Evolutionary conservation across 2,329 filamentous ascomycete species (phyloP).

Genomic region (Stagonosporopsis tanaceti): DNA sequence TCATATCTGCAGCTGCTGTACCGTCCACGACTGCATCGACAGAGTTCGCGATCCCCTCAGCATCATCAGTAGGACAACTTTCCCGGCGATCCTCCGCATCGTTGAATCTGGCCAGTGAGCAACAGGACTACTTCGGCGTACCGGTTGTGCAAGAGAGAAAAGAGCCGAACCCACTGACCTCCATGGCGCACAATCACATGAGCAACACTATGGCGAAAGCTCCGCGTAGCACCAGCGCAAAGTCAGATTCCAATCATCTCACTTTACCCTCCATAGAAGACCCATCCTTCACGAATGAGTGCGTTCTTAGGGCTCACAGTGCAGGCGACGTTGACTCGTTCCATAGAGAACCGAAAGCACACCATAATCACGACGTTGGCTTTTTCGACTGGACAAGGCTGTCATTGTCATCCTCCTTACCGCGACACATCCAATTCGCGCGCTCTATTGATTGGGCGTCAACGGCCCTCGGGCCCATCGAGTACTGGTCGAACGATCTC

Average conservation of each 20-base stretch:
- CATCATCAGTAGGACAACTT: slow-evolving; percentile 27
- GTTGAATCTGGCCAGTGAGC: slow-evolving; percentile 32
- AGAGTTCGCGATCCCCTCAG: slow-evolving; percentile 37
- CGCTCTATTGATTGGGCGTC: slow-evolving; percentile 75
- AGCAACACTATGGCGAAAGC: slow-evolving; percentile 7
- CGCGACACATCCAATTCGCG: slow-evolving; percentile 76
- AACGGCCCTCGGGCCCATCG: slow-evolving; percentile 78
- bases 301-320: slow-evolving; percentile 50
- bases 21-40: slow-evolving; percentile 48
- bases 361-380: slow-evolving; percentile 50
- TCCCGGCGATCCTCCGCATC: slow-evolving; percentile 24
- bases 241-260: slow-evolving; percentile 23
- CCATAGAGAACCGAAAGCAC: slow-evolving; percentile 35
- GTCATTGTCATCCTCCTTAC: slow-evolving; percentile 68
- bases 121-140: slow-evolving; percentile 54
- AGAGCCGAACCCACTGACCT: slow-evolving; percentile 1
- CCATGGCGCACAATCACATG: slow-evolving; percentile 17
- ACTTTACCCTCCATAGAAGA: slow-evolving; percentile 34
- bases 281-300: slow-evolving; percentile 50
- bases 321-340: slow-evolving; percentile 53
- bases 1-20: slow-evolving; percentile 22
- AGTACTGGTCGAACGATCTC: slow-evolving; percentile 74
- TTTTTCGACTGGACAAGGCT: slow-evolving; percentile 86
- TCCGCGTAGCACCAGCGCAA: slow-evolving; percentile 8
- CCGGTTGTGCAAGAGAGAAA: not conserved